These are phyloP conservation scores for Alternaria dauci DNA, from an alignment of 2,329 filamentous ascomycete genomes.

Conservation along the genomic window DNA sequence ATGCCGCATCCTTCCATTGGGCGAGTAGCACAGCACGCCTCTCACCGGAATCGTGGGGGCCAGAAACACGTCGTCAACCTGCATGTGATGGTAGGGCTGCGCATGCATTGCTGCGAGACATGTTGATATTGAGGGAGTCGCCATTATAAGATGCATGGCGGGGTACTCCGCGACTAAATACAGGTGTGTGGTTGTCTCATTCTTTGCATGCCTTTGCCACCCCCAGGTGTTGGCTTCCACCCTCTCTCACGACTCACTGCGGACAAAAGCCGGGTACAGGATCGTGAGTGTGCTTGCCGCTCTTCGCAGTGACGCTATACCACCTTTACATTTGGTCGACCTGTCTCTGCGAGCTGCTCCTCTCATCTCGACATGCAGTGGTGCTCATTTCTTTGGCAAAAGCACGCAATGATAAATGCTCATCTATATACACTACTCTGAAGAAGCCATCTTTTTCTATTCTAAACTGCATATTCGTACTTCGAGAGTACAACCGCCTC, in stretches of 20 bases:
- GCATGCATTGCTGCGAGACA: constrained; percentile 3
- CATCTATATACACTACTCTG: not conserved
- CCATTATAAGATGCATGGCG: not conserved
- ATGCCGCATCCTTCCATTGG: constrained; percentile 16
- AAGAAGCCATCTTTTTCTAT: not conserved
- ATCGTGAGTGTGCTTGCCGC: not conserved
- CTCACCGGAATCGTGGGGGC: constrained; percentile 34
- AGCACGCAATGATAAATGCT: not conserved
- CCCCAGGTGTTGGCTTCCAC: not conserved
- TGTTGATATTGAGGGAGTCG: constrained; percentile 13
- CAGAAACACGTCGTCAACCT: constrained; percentile 22
- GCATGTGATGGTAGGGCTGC: constrained; percentile 15
- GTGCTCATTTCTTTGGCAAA: not conserved
- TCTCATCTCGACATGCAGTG: not conserved
- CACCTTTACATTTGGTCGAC: not conserved
- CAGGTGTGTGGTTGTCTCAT: constrained; percentile 1
- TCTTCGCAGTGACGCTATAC: not conserved
- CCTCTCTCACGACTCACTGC: not conserved
- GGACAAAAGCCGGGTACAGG: not conserved
- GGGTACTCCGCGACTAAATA: constrained; percentile 3
- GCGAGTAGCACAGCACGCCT: constrained; percentile 8
- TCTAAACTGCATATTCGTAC: not conserved
- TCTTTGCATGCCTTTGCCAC: not conserved
- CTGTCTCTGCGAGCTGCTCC: not conserved
- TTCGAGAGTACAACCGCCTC: not conserved